These are phyloP conservation scores for Rhynchosporium agropyri DNA, from an alignment of 2,329 filamentous ascomycete genomes.

Conservation along the genomic window DNA sequence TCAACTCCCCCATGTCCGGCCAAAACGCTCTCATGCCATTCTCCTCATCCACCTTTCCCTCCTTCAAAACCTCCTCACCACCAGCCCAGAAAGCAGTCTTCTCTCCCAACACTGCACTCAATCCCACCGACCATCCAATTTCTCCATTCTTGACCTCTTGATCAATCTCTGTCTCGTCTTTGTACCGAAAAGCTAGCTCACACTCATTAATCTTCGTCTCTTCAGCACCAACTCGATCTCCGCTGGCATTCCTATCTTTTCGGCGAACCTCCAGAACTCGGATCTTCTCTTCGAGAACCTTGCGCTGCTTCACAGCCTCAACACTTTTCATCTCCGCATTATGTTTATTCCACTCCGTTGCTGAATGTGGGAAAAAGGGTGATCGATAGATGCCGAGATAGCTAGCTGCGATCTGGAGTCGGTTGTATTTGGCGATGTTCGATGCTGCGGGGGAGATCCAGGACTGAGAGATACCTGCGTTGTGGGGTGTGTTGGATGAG, in stretches of 20 bases:
- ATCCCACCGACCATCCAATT: not conserved
- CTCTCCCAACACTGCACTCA: slow-evolving; percentile 13
- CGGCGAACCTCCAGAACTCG: not conserved
- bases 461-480: slow-evolving; percentile 9
- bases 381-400: slow-evolving; percentile 1
- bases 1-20: slow-evolving; percentile 20
- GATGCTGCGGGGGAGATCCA: slow-evolving; percentile 19
- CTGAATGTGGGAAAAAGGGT: slow-evolving; percentile 7
- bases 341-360: slow-evolving; percentile 1
- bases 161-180: not conserved
- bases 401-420: slow-evolving; percentile 6
- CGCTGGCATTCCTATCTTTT: not conserved
- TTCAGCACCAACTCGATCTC: not conserved
- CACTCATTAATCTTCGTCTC: slow-evolving; percentile 6
- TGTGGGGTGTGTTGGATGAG: not conserved
- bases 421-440: not conserved
- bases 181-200: not conserved
- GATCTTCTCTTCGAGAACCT: not conserved
- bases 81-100: slow-evolving; percentile 16
- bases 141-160: not conserved
- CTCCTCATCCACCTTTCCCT: not conserved
- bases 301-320: not conserved
- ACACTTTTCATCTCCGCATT: not conserved
- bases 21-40: slow-evolving; percentile 13
- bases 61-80: not conserved